phyloP scores from a whole-genome alignment of 2,329 filamentous ascomycete species.

The Blumeria hordei region DNA sequence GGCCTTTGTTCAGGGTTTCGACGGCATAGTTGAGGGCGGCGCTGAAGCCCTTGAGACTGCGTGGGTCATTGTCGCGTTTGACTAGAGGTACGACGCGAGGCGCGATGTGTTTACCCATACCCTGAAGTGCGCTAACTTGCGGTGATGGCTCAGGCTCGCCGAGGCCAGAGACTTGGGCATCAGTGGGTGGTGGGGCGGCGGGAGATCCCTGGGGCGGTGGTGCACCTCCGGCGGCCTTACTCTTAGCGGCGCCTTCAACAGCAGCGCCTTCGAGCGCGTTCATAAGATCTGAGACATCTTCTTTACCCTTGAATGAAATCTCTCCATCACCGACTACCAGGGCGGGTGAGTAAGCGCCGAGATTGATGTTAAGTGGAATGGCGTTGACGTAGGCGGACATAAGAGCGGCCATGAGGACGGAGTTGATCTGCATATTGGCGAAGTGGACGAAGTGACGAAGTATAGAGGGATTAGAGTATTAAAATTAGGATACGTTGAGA shows the following conservation, averaged over 20 bases:
- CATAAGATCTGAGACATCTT: constrained; percentile 20
- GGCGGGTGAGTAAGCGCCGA: constrained; percentile 25
- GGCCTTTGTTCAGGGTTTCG: constrained; percentile 18
- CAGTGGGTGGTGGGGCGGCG: constrained; percentile 18
- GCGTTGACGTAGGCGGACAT: constrained; percentile 13
- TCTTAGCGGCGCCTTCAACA: constrained; percentile 23
- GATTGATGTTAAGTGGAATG: constrained; percentile 26
- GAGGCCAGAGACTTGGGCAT: constrained; percentile 24
- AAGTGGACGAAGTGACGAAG: background rate
- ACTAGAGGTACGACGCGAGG: constrained; percentile 15
- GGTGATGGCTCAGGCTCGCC: constrained; percentile 16
- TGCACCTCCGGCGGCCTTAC: constrained; percentile 16
- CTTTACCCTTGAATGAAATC: constrained; percentile 22
- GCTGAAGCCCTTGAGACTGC: constrained; percentile 19
- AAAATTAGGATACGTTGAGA: constrained; percentile 6
- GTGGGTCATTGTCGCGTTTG: constrained; percentile 13
- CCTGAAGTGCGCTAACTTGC: constrained; percentile 5
- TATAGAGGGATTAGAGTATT: constrained; percentile 4
- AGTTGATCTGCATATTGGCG: constrained; percentile 10
- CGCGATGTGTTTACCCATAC: constrained; percentile 25
- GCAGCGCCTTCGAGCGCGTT: constrained; percentile 20
- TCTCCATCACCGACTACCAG: constrained; percentile 29
- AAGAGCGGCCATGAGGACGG: constrained; percentile 14
- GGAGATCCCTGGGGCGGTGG: constrained; percentile 7
- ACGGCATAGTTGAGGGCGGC: constrained; percentile 19